Evolutionary conservation across 495 filamentous ascomycete species (phyloP), one percentile per base, ranked within the genome.

Genomic region (Cryomyces minteri): DNA sequence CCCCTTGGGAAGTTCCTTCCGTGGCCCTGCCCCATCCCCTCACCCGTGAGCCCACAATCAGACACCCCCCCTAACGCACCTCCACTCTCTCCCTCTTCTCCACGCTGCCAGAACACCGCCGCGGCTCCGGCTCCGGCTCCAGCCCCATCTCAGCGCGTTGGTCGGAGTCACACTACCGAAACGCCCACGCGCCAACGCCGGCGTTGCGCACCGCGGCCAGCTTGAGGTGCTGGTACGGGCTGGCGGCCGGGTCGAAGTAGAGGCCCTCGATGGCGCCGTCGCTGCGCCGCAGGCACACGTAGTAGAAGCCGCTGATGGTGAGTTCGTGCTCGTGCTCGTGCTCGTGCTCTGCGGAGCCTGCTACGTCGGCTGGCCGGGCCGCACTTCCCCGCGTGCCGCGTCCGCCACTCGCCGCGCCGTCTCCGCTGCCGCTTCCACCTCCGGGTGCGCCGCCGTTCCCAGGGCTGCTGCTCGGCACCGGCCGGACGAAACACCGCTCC

Each of bases 221-320:
- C 40, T 68, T 73, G 38, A 85, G 54, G 51, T 77, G 72, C 55
- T 85, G 80, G 57, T 79, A 82, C 10, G 80, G 80, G 29, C 72
- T 76, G 50, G 79, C 82, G 49, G 69, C 65, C 5, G 80, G 78
- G 54, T 85, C 80, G 55, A 80, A 82, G 49, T 85, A 85, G 42
- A 83, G 62, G 0, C 80, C 80, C 51, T 82, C 77, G 33, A 84
- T 67, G 29, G 64, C 63, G 18, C 80, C 80, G 51, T 71, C 69
- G 32, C 66, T 64, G 37, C 80, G 65, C 42, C 68, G 61, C 45
- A 85, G 57, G 41, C 74, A 77, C 25, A 83, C 70, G 56, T 82
- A 85, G 54, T 85, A 85, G 58, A 85, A 85, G 4, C 80, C 80
- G 43, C 69, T 75, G 43, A 85, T 85, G 6, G 80, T 85, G 14